Evolutionary conservation across 1,284 basidiomycete species (phyloP).

Genomic region (Porogramme epimiltina): DNA sequence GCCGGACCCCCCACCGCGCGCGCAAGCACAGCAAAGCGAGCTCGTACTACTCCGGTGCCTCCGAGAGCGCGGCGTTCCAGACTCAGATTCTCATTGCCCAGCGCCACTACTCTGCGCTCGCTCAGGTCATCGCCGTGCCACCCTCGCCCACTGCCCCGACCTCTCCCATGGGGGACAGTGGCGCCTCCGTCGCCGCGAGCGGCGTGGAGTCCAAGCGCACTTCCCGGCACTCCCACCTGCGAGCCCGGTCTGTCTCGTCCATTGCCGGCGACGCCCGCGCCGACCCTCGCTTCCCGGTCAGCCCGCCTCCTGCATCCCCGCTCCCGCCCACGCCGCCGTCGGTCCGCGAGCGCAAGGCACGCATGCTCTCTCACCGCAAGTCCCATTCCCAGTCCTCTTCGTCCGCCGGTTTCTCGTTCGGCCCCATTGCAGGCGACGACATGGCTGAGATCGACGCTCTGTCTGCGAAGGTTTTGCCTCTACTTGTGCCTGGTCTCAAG

Average conservation of each 20-base stretch:
- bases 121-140: conserved; percentile 58
- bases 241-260: conserved; percentile 49
- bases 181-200: conserved; percentile 27
- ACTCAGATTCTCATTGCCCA: conserved; percentile 69
- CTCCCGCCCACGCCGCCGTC: conserved; percentile 71
- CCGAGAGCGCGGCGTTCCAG: conserved; percentile 51
- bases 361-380: conserved; percentile 55
- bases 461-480: conserved; percentile 65
- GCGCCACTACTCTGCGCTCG: conserved; percentile 66
- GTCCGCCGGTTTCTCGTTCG: conserved; percentile 58
- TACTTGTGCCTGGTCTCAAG: conserved; percentile 66
- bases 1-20: conserved; percentile 39
- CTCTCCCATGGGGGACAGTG: conserved; percentile 21
- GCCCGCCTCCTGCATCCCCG: conserved; percentile 63
- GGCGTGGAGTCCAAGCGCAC: conserved; percentile 27
- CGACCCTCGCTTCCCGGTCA: conserved; percentile 46
- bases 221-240: conserved; percentile 43
- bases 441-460: conserved; percentile 69
- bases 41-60: conserved; percentile 49
- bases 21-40: conserved; percentile 53
- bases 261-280: conserved; percentile 31
- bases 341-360: conserved; percentile 41
- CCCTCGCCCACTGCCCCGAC: conserved; percentile 37
- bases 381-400: conserved; percentile 47
- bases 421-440: conserved; percentile 47